phyloP scores from a whole-genome alignment of 2,329 filamentous ascomycete species.

The Colletotrichum melonis region DNA sequence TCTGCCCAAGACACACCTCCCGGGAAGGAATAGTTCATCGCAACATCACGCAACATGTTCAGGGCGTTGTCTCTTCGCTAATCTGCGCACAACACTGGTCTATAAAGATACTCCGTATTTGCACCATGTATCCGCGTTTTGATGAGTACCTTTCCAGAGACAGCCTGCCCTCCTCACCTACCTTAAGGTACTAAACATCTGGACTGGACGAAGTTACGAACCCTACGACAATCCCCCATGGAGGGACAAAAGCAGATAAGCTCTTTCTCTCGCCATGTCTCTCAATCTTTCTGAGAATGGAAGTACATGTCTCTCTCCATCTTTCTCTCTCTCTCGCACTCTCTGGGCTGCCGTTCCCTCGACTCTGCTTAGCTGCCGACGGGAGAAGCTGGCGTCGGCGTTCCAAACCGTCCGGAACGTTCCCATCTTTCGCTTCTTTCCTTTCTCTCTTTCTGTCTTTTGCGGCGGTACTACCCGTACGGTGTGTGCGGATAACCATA shows the following conservation, averaged over 20 bases:
- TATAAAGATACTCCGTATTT: background rate
- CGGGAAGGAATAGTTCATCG: conserved; percentile 16
- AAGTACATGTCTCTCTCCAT: background rate
- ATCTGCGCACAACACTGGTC: conserved; percentile 1
- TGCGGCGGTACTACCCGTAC: background rate
- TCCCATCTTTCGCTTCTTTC: background rate
- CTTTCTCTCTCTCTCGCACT: too few species aligned
- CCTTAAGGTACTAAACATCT: too few species aligned
- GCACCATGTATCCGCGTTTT: too few species aligned
- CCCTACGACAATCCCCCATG: too few species aligned
- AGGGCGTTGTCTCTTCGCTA: conserved; percentile 6
- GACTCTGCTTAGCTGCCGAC: background rate
- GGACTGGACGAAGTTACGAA: too few species aligned
- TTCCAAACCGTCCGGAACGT: background rate
- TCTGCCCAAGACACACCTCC: conserved; percentile 34
- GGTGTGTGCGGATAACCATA: background rate
- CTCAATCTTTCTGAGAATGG: too few species aligned
- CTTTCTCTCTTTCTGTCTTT: background rate
- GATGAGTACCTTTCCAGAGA: too few species aligned
- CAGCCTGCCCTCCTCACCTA: too few species aligned
- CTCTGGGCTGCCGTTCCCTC: conserved; percentile 9
- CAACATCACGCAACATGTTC: conserved; percentile 27
- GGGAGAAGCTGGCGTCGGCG: conserved; percentile 1
- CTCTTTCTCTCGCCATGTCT: too few species aligned
- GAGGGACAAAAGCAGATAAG: too few species aligned